phyloP scores from a whole-genome alignment of 768 basidiomycete species.

The Cubamyces sp. region DNA sequence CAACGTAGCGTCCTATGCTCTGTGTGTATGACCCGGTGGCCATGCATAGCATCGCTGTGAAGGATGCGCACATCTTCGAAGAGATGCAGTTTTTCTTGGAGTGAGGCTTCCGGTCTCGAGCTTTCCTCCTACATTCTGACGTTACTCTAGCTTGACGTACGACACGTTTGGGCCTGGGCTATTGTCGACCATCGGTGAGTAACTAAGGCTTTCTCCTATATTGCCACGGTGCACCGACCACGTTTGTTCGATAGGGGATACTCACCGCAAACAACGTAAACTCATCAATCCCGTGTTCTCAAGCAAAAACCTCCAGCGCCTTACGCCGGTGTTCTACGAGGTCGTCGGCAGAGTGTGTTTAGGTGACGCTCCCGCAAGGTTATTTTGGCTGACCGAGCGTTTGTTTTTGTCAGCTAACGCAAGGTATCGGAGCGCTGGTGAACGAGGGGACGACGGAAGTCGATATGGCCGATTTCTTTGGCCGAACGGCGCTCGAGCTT shows the following conservation, averaged over 20 bases:
- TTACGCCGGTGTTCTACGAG: conserved; percentile 20
- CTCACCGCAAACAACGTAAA: conserved; percentile 31
- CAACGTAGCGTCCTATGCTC: conserved; percentile 1
- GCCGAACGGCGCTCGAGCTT: conserved; percentile 30
- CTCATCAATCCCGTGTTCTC: conserved; percentile 25
- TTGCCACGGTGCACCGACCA: background rate
- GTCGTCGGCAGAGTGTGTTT: conserved; percentile 8
- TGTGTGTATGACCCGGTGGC: conserved; percentile 25
- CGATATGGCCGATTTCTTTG: conserved; percentile 29
- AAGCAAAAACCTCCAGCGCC: conserved; percentile 14
- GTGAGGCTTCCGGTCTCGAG: background rate
- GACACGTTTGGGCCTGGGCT: conserved; percentile 13
- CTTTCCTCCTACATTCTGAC: background rate
- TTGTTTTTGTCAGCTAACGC: too few species aligned
- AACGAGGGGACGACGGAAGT: conserved; percentile 9
- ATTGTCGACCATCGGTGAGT: conserved; percentile 13
- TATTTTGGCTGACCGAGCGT: too few species aligned
- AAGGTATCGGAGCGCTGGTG: background rate
- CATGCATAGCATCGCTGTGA: conserved; percentile 22
- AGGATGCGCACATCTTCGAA: conserved; percentile 20
- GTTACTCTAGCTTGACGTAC: background rate
- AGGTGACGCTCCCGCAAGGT: too few species aligned
- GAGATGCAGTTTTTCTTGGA: conserved; percentile 14
- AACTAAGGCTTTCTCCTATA: too few species aligned
- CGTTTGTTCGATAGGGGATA: conserved; percentile 15